phyloP scores from a whole-genome alignment of 148 eudicot species.

The Dianthus caryophyllus region DNA sequence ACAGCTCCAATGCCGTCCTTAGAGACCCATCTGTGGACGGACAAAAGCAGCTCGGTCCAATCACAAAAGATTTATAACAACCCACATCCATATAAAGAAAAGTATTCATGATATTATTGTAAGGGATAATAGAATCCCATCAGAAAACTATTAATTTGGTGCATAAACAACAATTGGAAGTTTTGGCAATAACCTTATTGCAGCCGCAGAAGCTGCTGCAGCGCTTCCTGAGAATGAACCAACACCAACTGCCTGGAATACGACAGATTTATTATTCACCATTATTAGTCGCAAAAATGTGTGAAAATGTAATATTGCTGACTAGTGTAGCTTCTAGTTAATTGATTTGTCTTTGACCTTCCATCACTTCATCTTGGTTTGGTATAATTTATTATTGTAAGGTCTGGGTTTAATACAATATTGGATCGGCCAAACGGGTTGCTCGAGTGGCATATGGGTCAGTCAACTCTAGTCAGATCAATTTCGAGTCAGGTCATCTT shows the following conservation, averaged over 20 bases:
- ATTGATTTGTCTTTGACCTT: too few species aligned
- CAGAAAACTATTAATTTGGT: not conserved
- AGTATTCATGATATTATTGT: not conserved
- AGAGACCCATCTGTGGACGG: conserved; percentile 79
- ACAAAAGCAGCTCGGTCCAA: conserved; percentile 32
- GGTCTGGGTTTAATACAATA: too few species aligned
- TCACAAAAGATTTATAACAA: conserved; percentile 5
- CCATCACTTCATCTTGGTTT: too few species aligned
- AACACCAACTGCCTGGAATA: conserved; percentile 86
- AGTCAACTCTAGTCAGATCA: too few species aligned
- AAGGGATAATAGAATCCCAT: conserved; percentile 5
- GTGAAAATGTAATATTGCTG: not conserved
- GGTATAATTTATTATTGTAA: too few species aligned
- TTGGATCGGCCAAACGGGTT: too few species aligned
- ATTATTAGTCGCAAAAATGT: too few species aligned
- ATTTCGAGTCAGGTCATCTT: too few species aligned
- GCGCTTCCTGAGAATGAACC: conserved; percentile 82
- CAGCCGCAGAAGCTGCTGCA: conserved; percentile 97
- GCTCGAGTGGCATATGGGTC: too few species aligned
- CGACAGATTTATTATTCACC: conserved; percentile 7
- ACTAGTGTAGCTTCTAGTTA: too few species aligned
- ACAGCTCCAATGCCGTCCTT: conserved; percentile 99
- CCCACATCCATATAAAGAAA: conserved; percentile 10
- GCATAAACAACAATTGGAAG: not conserved
- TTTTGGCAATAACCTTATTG: conserved; percentile 60